phyloP scores from a whole-genome alignment of 1,139 yeast species.

The Magnusiomyces starmeri region DNA sequence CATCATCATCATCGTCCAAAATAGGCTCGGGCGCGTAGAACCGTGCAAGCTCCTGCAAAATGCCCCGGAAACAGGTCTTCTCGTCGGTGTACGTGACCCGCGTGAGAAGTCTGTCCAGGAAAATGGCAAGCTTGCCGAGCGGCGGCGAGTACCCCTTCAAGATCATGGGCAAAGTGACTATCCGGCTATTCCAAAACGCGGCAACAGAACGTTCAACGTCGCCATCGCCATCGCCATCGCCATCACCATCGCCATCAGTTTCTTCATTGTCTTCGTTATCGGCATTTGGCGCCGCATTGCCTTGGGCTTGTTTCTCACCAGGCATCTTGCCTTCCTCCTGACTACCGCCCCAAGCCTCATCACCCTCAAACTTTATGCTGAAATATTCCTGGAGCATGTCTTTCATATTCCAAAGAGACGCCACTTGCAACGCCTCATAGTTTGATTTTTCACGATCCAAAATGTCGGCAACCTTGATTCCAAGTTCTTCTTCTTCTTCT shows the following conservation, averaged over 20 bases:
- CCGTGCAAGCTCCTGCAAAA: conserved; percentile 61
- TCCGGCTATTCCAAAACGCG: conserved; percentile 9
- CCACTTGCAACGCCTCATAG: conserved; percentile 13
- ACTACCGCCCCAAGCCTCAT: no score
- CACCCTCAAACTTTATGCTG: conserved; percentile 41
- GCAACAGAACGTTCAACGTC: background rate
- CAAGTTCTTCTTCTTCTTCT: conserved; percentile 6
- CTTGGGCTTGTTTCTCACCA: background rate
- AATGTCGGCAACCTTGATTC: conserved; percentile 17
- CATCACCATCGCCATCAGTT: conserved; percentile 9
- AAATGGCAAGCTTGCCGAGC: conserved; percentile 55
- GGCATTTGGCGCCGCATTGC: background rate
- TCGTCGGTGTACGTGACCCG: conserved; percentile 60
- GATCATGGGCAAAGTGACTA: conserved; percentile 59
- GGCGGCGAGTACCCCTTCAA: conserved; percentile 58
- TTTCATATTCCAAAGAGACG: conserved; percentile 23
- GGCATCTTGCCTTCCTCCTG: no score
- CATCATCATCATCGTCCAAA: conserved; percentile 26
- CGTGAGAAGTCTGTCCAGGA: conserved; percentile 55
- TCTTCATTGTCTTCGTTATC: conserved; percentile 26
- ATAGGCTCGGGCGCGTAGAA: conserved; percentile 64
- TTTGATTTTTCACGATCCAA: conserved; percentile 10
- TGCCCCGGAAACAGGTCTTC: conserved; percentile 53
- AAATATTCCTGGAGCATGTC: conserved; percentile 85
- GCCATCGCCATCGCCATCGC: background rate